Evolutionary conservation across 2,329 filamentous ascomycete genomes (phyloP).

Genomic region (Colletotrichum tofieldiae): DNA sequence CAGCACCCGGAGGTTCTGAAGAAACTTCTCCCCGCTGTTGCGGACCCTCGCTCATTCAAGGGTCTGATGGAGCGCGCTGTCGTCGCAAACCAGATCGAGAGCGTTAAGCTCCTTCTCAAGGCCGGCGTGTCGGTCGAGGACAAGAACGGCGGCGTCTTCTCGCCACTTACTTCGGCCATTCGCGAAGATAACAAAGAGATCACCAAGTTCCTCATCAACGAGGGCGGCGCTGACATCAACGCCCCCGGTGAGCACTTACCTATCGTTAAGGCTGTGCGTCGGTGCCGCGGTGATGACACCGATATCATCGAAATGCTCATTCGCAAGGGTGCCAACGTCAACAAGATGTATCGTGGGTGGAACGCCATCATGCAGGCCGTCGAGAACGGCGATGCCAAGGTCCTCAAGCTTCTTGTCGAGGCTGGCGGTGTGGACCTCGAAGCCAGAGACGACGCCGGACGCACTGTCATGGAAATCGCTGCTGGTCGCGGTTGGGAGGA

Average conservation of each 20-base stretch:
- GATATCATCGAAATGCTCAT: slow-evolving; percentile 76
- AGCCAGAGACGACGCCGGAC: slow-evolving; percentile 68
- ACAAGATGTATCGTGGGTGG: slow-evolving; percentile 77
- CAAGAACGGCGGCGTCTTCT: slow-evolving; percentile 82
- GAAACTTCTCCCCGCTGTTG: slow-evolving; percentile 70
- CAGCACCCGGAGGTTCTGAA: slow-evolving; percentile 72
- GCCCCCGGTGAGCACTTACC: slow-evolving; percentile 80
- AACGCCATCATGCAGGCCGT: slow-evolving; percentile 77
- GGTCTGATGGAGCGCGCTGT: slow-evolving; percentile 80
- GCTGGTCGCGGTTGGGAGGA: slow-evolving; percentile 72
- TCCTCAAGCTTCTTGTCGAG: slow-evolving; percentile 68
- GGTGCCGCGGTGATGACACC: slow-evolving; percentile 69
- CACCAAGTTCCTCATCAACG: slow-evolving; percentile 72
- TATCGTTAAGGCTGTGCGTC: slow-evolving; percentile 78
- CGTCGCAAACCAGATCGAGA: slow-evolving; percentile 76
- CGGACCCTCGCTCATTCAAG: slow-evolving; percentile 74
- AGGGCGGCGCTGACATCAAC: slow-evolving; percentile 76
- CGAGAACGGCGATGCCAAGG: slow-evolving; percentile 72
- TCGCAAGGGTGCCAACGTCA: slow-evolving; percentile 76
- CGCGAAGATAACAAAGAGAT: slow-evolving; percentile 75
- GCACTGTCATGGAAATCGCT: slow-evolving; percentile 71
- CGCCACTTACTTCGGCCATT: slow-evolving; percentile 77
- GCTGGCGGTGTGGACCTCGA: slow-evolving; percentile 67
- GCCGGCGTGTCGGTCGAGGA: slow-evolving; percentile 79
- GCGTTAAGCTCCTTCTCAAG: slow-evolving; percentile 75